A percentile compares a stretch with the other conserved stretches of the same genome.
Evolutionary conservation across 495 filamentous ascomycete genomes (phyloP).

Genomic region (Neurospora sp.): DNA sequence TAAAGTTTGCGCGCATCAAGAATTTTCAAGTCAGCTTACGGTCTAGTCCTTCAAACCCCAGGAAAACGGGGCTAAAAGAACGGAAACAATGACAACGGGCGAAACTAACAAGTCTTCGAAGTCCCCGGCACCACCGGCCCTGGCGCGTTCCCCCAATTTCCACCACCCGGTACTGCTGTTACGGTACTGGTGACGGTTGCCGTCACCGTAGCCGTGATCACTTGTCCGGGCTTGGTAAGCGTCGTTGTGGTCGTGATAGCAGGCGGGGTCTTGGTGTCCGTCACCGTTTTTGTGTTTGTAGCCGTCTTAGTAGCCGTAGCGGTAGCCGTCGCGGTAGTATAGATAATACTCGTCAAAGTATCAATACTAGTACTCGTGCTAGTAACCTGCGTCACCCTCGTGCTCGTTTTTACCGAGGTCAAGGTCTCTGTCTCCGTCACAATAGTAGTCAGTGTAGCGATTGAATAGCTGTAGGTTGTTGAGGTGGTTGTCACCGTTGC

Average conservation of each 20-base stretch:
- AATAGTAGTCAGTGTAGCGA: not conserved
- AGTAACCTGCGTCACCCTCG: not conserved
- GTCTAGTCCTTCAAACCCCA: too few species aligned
- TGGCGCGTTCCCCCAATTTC: not conserved
- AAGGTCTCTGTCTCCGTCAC: not conserved
- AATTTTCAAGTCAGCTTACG: too few species aligned
- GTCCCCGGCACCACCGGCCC: slow-evolving; percentile 13
- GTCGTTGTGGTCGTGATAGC: not conserved
- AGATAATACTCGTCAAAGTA: not conserved
- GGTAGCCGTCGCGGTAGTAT: not conserved
- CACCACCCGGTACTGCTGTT: not conserved
- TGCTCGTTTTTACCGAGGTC: not conserved
- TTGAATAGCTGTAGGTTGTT: not conserved
- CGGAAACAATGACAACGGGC: too few species aligned
- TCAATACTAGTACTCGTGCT: not conserved
- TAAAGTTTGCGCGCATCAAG: not conserved
- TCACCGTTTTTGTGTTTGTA: not conserved
- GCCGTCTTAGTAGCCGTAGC: too few species aligned
- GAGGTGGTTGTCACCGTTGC: not conserved
- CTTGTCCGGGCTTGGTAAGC: too few species aligned
- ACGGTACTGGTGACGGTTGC: too few species aligned
- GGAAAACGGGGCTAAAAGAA: not conserved
- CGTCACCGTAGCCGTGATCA: too few species aligned
- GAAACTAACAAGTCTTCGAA: slow-evolving; percentile 13
- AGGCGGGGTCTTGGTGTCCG: not conserved